Base-by-base conservation (phyloP, 2,329 filamentous ascomycete genomes). In the Metarhizium sp. region DNA sequence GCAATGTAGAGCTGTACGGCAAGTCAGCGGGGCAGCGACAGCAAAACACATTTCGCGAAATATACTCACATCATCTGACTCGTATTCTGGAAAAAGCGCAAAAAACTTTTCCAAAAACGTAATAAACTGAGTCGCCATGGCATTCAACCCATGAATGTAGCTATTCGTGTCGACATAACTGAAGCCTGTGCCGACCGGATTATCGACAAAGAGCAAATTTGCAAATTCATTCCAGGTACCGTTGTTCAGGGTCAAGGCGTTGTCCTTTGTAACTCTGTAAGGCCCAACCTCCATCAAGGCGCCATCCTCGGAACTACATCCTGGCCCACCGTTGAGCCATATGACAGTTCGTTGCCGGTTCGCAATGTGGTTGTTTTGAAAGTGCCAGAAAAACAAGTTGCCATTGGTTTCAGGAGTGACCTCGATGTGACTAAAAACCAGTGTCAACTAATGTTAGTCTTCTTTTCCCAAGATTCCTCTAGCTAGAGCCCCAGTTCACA, bases 221-320 rank as follows among this genome's bases (percentile, higher is more conserved):
- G 94, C 90, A 66, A 97, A 99, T 74, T 99, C 92, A 71, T 96
- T 88, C 95, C 95, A 99, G 1, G 91, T 92, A n/a, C 94, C 94
- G 55, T 95, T 87, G 69, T 96, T 96, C 69, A 90, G 85, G 56
- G 77, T 77, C 56, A 99, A 75, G 4, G 65, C 86, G 78, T 72
- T 79, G 72, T 87, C 81, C 61, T 92, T 81, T 66, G 87, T 86
- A 56, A 99, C 75, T 60, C 94, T 80, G 70, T 96, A 99, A 2
- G 94, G 94, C 0, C 94, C 94, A 60, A 99, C 83, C 71, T 99
- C 94, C 81, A 97, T 97, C 77, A 97, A 72, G 2, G 90, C 91
- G 62, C 92, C 94, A 70, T 99, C 95, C 79, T 96, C 92, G 32
- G 92, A 97, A 71, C 91, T 96, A 72, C 94, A 99, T 32, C 95